Percentiles rank a stretch among this genome's conserved stretches.
These are phyloP conservation scores for Sarocladium strictum DNA, from an alignment of 2,329 filamentous ascomycete species.

Conservation along the genomic window DNA sequence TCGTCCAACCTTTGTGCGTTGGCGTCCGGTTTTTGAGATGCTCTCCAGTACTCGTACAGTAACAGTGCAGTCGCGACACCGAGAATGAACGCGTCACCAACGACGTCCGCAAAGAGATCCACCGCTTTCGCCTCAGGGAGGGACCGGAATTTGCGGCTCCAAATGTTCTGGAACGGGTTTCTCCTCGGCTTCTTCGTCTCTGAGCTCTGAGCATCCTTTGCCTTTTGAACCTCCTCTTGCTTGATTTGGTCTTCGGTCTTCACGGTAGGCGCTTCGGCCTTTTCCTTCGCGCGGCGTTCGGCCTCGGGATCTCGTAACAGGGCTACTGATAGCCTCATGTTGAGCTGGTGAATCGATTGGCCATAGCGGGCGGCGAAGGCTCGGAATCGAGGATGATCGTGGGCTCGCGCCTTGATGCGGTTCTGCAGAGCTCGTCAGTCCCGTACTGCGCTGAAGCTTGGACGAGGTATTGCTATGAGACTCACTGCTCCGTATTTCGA, in stretches of 20 bases:
- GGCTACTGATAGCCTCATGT: constrained; percentile 59
- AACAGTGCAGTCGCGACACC: constrained; percentile 51
- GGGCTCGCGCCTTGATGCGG: constrained; percentile 59
- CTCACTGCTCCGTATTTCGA: constrained; percentile 66
- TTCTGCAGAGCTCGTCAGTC: constrained; percentile 40
- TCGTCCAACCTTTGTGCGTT: constrained; percentile 48
- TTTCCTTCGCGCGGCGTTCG: constrained; percentile 53
- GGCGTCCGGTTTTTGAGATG: constrained; percentile 53
- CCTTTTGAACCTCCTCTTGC: constrained; percentile 39
- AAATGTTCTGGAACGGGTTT: constrained; percentile 45
- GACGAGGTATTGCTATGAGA: constrained; percentile 11
- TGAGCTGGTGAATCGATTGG: constrained; percentile 59
- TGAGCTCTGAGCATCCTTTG: constrained; percentile 38
- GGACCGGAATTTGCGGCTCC: constrained; percentile 56
- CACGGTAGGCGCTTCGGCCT: constrained; percentile 57
- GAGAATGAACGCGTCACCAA: constrained; percentile 59
- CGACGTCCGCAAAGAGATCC: constrained; percentile 60
- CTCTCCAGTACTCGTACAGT: constrained; percentile 56
- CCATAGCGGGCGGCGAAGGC: constrained; percentile 55
- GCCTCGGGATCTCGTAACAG: constrained; percentile 51
- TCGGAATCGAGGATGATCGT: constrained; percentile 58
- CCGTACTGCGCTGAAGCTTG: background rate
- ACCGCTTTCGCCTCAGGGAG: constrained; percentile 61
- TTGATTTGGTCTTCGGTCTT: constrained; percentile 57
- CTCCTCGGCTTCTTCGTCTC: constrained; percentile 29